These are phyloP conservation scores for Phyllosticta ampelicida DNA, from an alignment of 2,329 filamentous ascomycete species.

Conservation along the genomic window DNA sequence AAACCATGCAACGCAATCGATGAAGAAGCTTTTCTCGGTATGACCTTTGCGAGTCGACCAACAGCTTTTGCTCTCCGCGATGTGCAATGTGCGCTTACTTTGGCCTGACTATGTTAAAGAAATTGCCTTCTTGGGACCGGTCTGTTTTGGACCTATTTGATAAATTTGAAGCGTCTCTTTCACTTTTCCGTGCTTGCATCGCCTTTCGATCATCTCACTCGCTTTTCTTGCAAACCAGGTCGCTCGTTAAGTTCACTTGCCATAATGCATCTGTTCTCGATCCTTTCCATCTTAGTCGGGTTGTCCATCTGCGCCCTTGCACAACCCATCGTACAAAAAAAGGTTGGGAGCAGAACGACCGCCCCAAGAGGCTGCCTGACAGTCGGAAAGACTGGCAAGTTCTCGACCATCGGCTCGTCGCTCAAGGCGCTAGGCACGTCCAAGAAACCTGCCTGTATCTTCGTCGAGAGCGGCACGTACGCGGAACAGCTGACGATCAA, in stretches of 20 bases:
- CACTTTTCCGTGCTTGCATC: too few relatives aligned
- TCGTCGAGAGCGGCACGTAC: conserved; percentile 52
- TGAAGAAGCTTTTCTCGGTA: too few relatives aligned
- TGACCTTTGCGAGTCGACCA: too few relatives aligned
- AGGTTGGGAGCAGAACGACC: conserved; percentile 25
- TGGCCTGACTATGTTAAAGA: background rate
- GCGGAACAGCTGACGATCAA: conserved; percentile 48
- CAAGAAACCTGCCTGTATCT: conserved; percentile 45
- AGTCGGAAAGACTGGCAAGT: conserved; percentile 32
- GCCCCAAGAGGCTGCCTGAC: conserved; percentile 42
- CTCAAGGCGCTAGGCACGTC: conserved; percentile 47
- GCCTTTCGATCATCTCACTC: too few relatives aligned
- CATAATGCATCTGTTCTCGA: background rate
- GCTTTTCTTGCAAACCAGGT: background rate
- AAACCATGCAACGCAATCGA: too few relatives aligned
- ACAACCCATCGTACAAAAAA: background rate
- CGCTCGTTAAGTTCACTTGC: background rate
- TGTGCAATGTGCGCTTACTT: too few relatives aligned
- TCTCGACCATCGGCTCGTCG: conserved; percentile 44
- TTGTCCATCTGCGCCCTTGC: background rate
- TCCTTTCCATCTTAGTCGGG: background rate
- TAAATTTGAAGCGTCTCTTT: background rate
- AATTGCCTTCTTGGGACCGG: background rate
- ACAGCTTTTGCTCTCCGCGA: too few relatives aligned
- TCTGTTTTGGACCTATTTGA: background rate